A percentile compares a stretch with the other conserved stretches of the same genome.
phyloP scores from a whole-genome alignment of 2,329 filamentous ascomycete genomes.

The Parastagonospora nodorum region DNA sequence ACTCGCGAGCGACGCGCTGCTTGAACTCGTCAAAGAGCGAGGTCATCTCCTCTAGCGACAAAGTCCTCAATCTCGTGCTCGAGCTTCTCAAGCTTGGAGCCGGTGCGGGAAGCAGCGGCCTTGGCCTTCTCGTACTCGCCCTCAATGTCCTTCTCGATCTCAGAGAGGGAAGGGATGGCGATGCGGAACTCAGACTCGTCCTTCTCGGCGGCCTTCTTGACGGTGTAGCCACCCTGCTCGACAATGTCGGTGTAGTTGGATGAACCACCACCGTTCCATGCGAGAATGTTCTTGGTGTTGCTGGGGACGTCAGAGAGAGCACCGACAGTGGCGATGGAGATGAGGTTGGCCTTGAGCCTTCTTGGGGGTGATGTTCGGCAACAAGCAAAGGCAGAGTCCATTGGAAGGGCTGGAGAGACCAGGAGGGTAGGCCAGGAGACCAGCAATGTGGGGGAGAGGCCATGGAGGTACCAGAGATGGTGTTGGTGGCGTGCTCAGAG shows the following conservation, averaged over 20 bases:
- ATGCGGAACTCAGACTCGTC: constrained; percentile 47
- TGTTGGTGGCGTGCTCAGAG: constrained; percentile 94
- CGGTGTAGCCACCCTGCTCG: constrained; percentile 72
- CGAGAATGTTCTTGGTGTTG: constrained; percentile 91
- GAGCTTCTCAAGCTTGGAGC: constrained; percentile 53
- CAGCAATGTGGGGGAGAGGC: constrained; percentile 93
- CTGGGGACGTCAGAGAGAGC: constrained; percentile 80
- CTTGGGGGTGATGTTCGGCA: constrained; percentile 85
- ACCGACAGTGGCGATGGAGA: constrained; percentile 79
- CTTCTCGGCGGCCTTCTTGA: constrained; percentile 36
- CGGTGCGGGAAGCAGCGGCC: constrained; percentile 46
- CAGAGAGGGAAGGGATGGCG: constrained; percentile 44
- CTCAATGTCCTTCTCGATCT: constrained; percentile 44
- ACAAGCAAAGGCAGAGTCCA: constrained; percentile 90
- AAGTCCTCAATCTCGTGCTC: constrained; percentile 53
- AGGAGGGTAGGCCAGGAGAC: constrained; percentile 97
- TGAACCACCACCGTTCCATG: constrained; percentile 97
- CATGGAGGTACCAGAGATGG: constrained; percentile 99
- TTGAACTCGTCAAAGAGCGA: constrained; percentile 60
- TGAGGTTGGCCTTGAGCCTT: constrained; percentile 89
- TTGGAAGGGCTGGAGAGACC: constrained; percentile 85
- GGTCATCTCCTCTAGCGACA: constrained; percentile 55
- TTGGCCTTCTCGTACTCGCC: constrained; percentile 44
- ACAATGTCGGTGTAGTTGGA: constrained; percentile 89
- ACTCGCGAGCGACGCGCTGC: constrained; percentile 43